phyloP scores from a whole-genome alignment of 2,329 filamentous ascomycete genomes.

The Fusarium sp. region DNA sequence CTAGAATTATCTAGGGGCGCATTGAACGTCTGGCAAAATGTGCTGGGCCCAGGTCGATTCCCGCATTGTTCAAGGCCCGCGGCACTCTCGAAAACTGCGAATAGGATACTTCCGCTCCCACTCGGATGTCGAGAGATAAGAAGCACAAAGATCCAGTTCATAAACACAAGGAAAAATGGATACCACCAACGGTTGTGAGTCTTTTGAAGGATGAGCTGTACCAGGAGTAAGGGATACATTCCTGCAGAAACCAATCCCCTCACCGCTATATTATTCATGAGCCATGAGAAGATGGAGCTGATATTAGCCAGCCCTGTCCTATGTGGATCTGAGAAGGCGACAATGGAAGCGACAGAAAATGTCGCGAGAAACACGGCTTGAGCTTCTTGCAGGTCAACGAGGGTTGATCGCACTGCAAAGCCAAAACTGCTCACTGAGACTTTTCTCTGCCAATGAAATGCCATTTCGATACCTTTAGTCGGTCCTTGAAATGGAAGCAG shows the following conservation, averaged over 20 bases:
- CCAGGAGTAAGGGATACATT: not conserved
- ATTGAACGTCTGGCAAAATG: slow-evolving; percentile 4
- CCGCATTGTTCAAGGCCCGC: not conserved
- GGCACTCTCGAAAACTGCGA: not conserved
- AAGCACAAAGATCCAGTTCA: not conserved
- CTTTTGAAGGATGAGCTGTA: not conserved
- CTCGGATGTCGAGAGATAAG: not conserved
- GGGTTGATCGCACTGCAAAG: not conserved
- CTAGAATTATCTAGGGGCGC: accelerated
- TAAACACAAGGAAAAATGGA: not conserved
- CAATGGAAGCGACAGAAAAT: not conserved
- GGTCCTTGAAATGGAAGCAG: not conserved
- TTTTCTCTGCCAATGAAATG: accelerated
- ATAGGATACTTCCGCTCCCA: too few species aligned
- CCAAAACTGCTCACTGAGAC: not conserved
- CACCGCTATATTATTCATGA: not conserved
- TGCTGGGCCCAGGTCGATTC: not conserved
- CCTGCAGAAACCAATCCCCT: not conserved
- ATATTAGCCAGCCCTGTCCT: not conserved
- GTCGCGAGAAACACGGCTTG: slow-evolving; percentile 5
- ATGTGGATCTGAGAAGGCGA: not conserved
- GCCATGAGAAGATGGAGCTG: not conserved
- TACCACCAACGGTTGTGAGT: not conserved
- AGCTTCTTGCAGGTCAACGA: slow-evolving; percentile 18
- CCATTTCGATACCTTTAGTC: accelerated